phyloP scores from a whole-genome alignment of 495 filamentous ascomycete genomes.

The Pyrenopolyporus hunteri region DNA sequence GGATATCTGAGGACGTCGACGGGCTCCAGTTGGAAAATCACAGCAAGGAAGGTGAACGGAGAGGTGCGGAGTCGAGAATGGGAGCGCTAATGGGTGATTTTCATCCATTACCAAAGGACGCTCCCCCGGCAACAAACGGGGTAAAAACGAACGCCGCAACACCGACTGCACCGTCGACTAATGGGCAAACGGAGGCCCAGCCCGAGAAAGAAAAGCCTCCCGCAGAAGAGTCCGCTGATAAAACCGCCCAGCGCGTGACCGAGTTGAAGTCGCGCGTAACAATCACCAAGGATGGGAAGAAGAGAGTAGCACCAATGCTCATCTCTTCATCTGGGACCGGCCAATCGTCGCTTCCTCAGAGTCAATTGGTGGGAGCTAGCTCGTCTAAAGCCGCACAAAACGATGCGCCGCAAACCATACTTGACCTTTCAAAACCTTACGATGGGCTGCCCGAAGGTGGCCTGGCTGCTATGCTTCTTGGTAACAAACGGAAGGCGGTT shows the following conservation, averaged over 20 bases:
- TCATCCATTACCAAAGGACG: slow-evolving; percentile 45
- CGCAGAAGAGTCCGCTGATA: slow-evolving; percentile 56
- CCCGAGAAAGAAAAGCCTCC: slow-evolving; percentile 48
- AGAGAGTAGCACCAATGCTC: slow-evolving; percentile 88
- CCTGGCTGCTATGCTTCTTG: slow-evolving; percentile 80
- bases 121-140: slow-evolving; percentile 48
- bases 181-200: slow-evolving; percentile 48
- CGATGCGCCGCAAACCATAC: slow-evolving; percentile 80
- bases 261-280: slow-evolving; percentile 88
- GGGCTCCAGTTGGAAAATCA: slow-evolving; percentile 85
- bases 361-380: slow-evolving; percentile 76
- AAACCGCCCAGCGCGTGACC: slow-evolving; percentile 70
- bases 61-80: slow-evolving; percentile 91
- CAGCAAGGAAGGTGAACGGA: slow-evolving; percentile 87
- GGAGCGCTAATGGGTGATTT: slow-evolving; percentile 94
- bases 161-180: slow-evolving; percentile 41
- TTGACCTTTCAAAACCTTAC: slow-evolving; percentile 93
- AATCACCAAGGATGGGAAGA: slow-evolving; percentile 96
- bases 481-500: slow-evolving; percentile 87
- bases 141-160: slow-evolving; percentile 42
- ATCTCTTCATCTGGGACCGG: slow-evolving; percentile 84
- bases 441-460: slow-evolving; percentile 93
- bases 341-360: slow-evolving; percentile 85
- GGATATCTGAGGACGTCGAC: slow-evolving; percentile 88
- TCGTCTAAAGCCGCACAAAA: slow-evolving; percentile 63